Conservation (phyloP, 2,329 filamentous ascomycete genomes). For the Alternaria alternata region DNA sequence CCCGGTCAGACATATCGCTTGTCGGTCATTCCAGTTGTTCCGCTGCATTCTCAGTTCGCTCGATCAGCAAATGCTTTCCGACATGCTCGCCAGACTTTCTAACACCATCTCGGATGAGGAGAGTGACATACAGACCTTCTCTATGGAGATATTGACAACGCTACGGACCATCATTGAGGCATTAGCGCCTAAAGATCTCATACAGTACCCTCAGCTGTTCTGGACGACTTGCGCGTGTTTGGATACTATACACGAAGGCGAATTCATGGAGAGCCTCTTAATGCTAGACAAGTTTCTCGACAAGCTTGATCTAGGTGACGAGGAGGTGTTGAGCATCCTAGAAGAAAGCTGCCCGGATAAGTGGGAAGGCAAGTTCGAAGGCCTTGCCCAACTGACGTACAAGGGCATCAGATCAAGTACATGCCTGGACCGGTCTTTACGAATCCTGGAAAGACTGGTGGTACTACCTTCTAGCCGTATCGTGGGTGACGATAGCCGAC, state of each 20-base stretch:
- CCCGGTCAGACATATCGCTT: constrained; percentile 91
- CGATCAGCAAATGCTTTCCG: constrained; percentile 92
- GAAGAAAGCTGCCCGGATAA: constrained; percentile 80
- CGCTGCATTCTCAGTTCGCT: constrained; percentile 89
- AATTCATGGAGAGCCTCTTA: constrained; percentile 88
- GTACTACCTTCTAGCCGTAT: constrained; percentile 80
- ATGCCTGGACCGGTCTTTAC: constrained; percentile 79
- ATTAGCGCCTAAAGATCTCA: constrained; percentile 77
- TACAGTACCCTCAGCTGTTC: constrained; percentile 94
- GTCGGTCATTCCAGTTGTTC: constrained; percentile 97
- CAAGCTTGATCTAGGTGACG: constrained; percentile 81
- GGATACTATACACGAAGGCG: constrained; percentile 94
- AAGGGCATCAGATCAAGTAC: constrained; percentile 89
- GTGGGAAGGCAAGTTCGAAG: constrained; percentile 91
- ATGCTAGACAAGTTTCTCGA: constrained; percentile 89
- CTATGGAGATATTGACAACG: constrained; percentile 96
- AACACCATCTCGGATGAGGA: constrained; percentile 98
- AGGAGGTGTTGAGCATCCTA: constrained; percentile 73
- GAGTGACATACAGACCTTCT: constrained; percentile 91
- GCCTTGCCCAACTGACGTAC: constrained; percentile 84
- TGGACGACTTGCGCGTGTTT: constrained; percentile 98
- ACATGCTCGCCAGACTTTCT: constrained; percentile 93
- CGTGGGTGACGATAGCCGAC: constrained; percentile 80
- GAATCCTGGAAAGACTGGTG: constrained; percentile 79
- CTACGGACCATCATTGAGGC: constrained; percentile 90